Conservation (phyloP, 108 stramenopile species). For the Poteriospumella lacustris region DNA sequence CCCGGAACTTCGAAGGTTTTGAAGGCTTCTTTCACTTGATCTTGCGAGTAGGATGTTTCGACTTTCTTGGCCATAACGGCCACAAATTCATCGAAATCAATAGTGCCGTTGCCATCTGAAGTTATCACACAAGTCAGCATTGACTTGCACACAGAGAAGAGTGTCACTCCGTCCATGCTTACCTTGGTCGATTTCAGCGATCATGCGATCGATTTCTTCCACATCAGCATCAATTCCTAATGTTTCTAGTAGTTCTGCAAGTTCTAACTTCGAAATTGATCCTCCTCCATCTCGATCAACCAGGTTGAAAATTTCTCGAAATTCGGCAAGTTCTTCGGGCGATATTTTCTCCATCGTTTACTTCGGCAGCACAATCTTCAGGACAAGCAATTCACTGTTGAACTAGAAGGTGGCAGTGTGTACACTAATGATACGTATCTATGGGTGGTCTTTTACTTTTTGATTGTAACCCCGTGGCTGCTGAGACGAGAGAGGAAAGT, state of each 20-base stretch:
- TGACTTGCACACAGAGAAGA: no score
- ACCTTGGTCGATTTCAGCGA: conserved; percentile 59
- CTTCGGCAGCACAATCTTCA: no score
- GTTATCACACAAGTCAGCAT: no score
- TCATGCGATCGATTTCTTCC: conserved; percentile 62
- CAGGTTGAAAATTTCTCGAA: conserved; percentile 59
- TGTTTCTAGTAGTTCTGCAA: conserved; percentile 60
- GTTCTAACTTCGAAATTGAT: conserved; percentile 55
- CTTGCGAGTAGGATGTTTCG: conserved; percentile 59
- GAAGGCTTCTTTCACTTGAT: conserved; percentile 61
- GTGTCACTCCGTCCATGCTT: no score
- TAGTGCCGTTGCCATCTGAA: conserved; percentile 50
- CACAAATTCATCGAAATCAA: conserved; percentile 60
- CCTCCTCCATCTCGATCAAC: conserved; percentile 54
- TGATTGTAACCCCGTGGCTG: no score
- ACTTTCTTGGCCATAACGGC: conserved; percentile 55
- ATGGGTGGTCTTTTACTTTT: no score
- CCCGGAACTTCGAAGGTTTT: conserved; percentile 52
- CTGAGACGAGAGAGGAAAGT: no score
- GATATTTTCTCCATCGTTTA: conserved; percentile 26
- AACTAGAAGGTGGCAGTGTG: no score
- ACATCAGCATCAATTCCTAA: conserved; percentile 60
- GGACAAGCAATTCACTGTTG: no score
- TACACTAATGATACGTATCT: no score
- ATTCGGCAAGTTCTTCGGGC: conserved; percentile 51